A percentile compares a stretch with the other conserved stretches of the same genome.
phyloP scores from a whole-genome alignment of 192 early-diverging fungal species.

The Chytriomyces sp. region DNA sequence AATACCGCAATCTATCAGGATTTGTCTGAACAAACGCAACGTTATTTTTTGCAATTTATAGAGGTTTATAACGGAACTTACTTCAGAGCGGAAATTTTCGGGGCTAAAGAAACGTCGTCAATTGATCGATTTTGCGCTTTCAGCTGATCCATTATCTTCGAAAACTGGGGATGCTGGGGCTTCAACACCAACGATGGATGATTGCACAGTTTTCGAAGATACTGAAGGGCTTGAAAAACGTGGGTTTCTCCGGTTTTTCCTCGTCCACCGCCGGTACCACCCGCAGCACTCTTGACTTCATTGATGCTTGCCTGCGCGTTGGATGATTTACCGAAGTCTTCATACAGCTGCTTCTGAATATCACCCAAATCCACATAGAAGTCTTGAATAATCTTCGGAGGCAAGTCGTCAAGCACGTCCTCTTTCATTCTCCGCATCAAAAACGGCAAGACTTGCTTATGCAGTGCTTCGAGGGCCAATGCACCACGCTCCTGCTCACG shows the following conservation, averaged over 20 bases:
- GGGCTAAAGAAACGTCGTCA: slow-evolving; percentile 77
- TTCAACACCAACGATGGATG: slow-evolving; percentile 89
- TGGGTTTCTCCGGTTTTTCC: slow-evolving; percentile 71
- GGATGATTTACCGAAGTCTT: slow-evolving; percentile 82
- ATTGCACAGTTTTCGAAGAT: slow-evolving; percentile 93
- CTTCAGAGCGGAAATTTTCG: slow-evolving; percentile 89
- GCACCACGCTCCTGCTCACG: slow-evolving; percentile 70
- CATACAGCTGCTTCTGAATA: slow-evolving; percentile 88
- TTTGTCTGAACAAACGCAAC: slow-evolving; percentile 57
- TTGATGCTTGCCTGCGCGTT: slow-evolving; percentile 45
- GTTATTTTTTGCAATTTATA: no score
- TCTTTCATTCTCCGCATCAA: slow-evolving; percentile 95
- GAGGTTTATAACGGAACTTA: slow-evolving; percentile 49
- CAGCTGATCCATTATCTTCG: slow-evolving; percentile 68
- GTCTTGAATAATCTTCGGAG: slow-evolving; percentile 99
- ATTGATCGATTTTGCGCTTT: slow-evolving; percentile 52
- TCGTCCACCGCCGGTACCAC: slow-evolving; percentile 24
- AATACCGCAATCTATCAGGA: slow-evolving; percentile 94
- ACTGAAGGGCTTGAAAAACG: slow-evolving; percentile 98
- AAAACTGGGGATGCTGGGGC: slow-evolving; percentile 85
- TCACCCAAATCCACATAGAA: slow-evolving; percentile 96
- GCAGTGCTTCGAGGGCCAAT: slow-evolving; percentile 89
- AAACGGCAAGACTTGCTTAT: slow-evolving; percentile 96
- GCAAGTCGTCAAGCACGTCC: slow-evolving; percentile 94
- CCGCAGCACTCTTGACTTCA: slow-evolving; percentile 36